Conservation (phyloP, 2,329 filamentous ascomycete species). For the Nectriaceae sp. region DNA sequence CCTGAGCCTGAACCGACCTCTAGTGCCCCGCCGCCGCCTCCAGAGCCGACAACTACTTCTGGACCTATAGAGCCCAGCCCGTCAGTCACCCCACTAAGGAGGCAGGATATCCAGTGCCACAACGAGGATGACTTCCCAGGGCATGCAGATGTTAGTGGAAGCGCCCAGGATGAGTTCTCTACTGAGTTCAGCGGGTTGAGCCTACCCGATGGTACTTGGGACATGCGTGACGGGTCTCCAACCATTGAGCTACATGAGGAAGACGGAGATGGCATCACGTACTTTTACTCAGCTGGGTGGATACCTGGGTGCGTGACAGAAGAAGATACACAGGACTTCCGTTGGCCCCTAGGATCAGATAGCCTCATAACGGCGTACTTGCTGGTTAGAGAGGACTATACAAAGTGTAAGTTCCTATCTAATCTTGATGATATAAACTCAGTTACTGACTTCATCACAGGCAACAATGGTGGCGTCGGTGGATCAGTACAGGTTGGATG, state of each 20-base stretch:
- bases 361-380: constrained; percentile 20
- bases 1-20: background rate
- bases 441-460: constrained; percentile 1
- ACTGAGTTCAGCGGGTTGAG: constrained; percentile 4
- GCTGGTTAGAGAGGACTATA: constrained; percentile 21
- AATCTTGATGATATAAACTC: background rate
- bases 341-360: constrained; percentile 16
- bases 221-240: constrained; percentile 1
- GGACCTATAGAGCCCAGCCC: background rate
- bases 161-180: constrained; percentile 9
- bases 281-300: constrained; percentile 17
- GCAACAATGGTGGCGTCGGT: constrained; percentile 11
- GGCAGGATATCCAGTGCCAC: constrained; percentile 12
- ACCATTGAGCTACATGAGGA: constrained; percentile 1
- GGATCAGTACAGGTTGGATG: constrained; percentile 8
- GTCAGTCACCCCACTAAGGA: constrained; percentile 11
- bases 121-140: constrained; percentile 19
- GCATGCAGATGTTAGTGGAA: constrained; percentile 12
- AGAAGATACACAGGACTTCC: constrained; percentile 14
- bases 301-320: constrained; percentile 20
- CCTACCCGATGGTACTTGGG: background rate
- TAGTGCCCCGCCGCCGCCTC: background rate
- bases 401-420: constrained; percentile 18
- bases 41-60: background rate
- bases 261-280: constrained; percentile 17